Conservation (phyloP, 352 stramenopile genomes). For the Blastocystis sp. region DNA sequence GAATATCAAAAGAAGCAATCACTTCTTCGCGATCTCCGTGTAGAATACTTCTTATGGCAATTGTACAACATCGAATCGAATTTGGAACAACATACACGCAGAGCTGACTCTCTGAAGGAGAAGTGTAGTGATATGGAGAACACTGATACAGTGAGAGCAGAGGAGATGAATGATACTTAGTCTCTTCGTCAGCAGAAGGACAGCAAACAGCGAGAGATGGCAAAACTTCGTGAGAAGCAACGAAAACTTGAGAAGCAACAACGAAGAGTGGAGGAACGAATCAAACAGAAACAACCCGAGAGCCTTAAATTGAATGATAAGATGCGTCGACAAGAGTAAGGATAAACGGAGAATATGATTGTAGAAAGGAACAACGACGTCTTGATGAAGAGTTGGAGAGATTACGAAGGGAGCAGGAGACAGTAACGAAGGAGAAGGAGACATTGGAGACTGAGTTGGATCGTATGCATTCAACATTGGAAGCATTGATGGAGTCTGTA, state of each 20-base stretch:
- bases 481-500: background rate
- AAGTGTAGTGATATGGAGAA: slow-evolving; percentile 63
- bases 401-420: slow-evolving; percentile 27
- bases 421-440: slow-evolving; percentile 66
- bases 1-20: slow-evolving; percentile 73
- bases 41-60: slow-evolving; percentile 88
- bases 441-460: slow-evolving; percentile 66
- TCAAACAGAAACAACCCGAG: slow-evolving; percentile 70
- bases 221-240: slow-evolving; percentile 69
- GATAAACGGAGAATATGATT: background rate
- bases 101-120: slow-evolving; percentile 69
- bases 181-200: slow-evolving; percentile 69
- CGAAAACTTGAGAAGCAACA: slow-evolving; percentile 77
- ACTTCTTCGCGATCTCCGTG: slow-evolving; percentile 72
- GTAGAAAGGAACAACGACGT: background rate
- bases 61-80: slow-evolving; percentile 86
- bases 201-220: slow-evolving; percentile 68
- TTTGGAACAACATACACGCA: slow-evolving; percentile 75
- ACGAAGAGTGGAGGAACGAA: slow-evolving; percentile 79
- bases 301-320: background rate
- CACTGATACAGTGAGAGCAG: background rate
- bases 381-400: background rate
- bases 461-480: slow-evolving; percentile 42
- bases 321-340: slow-evolving; percentile 19
- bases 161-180: slow-evolving; percentile 17